Percentiles rank a stretch among this genome's conserved stretches.
Conservation (phyloP, 2,329 filamentous ascomycete species). For the Pseudogymnoascus sp. region DNA sequence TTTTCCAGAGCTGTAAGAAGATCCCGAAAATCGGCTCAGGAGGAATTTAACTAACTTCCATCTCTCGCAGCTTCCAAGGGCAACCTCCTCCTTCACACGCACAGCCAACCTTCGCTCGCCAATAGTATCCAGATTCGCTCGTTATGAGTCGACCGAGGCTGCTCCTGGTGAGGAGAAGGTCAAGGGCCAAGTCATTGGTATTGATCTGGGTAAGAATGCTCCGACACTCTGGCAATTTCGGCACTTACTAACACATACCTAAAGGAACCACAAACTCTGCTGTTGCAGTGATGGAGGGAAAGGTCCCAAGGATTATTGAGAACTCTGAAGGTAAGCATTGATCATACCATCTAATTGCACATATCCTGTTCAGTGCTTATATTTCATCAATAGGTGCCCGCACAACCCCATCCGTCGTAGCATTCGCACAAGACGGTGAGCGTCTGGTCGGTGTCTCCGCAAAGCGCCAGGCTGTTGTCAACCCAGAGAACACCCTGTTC, state of each 20-base stretch:
- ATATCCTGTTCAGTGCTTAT: slow-evolving; percentile 10
- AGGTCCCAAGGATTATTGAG: slow-evolving; percentile 90
- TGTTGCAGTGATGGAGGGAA: slow-evolving; percentile 96
- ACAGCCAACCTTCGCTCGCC: slow-evolving; percentile 61
- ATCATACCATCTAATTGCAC: slow-evolving; percentile 13
- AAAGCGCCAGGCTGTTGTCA: slow-evolving; percentile 96
- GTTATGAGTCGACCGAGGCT: slow-evolving; percentile 65
- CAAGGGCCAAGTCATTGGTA: slow-evolving; percentile 93
- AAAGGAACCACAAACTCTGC: slow-evolving; percentile 90
- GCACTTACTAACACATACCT: slow-evolving; percentile 9
- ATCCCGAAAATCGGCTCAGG: background rate
- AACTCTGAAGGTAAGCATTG: slow-evolving; percentile 74
- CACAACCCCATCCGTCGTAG: slow-evolving; percentile 90
- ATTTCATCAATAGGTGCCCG: slow-evolving; percentile 54
- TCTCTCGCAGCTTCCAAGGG: slow-evolving; percentile 62
- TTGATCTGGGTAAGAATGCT: slow-evolving; percentile 70
- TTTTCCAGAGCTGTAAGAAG: slow-evolving; percentile 66
- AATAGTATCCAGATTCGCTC: slow-evolving; percentile 63
- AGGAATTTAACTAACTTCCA: background rate
- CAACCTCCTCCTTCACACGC: slow-evolving; percentile 59
- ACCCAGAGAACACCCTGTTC: slow-evolving; percentile 97
- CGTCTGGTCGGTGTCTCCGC: slow-evolving; percentile 93
- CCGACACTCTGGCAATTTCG: slow-evolving; percentile 4
- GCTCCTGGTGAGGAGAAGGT: slow-evolving; percentile 62
- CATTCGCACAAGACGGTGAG: slow-evolving; percentile 91